Evolutionary conservation across 2,329 filamentous ascomycete species (phyloP).

Genomic region (Sporothrix phasma): DNA sequence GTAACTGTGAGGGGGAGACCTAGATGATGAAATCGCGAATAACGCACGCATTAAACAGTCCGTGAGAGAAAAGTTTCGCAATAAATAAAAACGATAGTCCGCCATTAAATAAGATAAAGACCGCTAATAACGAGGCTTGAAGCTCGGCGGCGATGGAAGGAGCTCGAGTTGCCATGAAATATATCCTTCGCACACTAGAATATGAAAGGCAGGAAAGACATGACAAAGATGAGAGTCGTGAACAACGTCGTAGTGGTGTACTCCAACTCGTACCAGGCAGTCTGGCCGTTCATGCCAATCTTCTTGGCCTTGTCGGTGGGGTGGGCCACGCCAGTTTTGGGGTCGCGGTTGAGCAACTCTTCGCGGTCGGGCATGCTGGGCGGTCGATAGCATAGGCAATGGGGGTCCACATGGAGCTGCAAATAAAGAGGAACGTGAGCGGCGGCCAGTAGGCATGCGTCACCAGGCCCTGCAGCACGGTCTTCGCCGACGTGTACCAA

Average conservation of each 20-base stretch:
- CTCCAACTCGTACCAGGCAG: constrained; percentile 47
- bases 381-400: constrained; percentile 50
- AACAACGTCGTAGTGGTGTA: constrained; percentile 41
- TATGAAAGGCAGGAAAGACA: constrained; percentile 14
- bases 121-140: not conserved
- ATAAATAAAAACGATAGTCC: not conserved
- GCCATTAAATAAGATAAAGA: not conserved
- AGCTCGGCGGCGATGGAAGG: too few species aligned
- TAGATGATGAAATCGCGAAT: not conserved
- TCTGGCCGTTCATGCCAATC: constrained; percentile 31
- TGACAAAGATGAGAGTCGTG: constrained; percentile 41
- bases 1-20: not conserved
- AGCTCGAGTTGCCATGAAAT: not conserved
- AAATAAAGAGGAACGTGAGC: constrained; percentile 45
- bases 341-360: constrained; percentile 44
- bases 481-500: constrained; percentile 26
- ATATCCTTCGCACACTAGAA: not conserved
- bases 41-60: too few species aligned
- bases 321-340: constrained; percentile 44
- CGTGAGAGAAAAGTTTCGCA: not conserved
- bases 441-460: constrained; percentile 55
- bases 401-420: constrained; percentile 47
- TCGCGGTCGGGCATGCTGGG: constrained; percentile 34
- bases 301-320: constrained; percentile 35
- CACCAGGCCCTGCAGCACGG: constrained; percentile 40